These are phyloP conservation scores for Ceratocystiopsis sp. DNA, from an alignment of 2,329 filamentous ascomycete genomes.

Conservation along the genomic window DNA sequence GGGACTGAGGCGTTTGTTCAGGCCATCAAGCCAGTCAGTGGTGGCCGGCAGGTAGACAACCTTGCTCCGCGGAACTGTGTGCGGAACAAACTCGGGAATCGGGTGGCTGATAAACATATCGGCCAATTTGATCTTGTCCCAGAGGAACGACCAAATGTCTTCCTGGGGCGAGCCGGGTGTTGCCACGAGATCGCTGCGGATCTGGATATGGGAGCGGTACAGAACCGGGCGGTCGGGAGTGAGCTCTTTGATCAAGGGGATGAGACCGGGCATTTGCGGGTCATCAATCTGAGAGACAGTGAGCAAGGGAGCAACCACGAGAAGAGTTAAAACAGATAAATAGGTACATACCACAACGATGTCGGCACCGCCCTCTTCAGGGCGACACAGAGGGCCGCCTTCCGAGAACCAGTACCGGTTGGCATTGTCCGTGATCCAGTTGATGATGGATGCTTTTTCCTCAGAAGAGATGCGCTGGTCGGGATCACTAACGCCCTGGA, in stretches of 20 bases:
- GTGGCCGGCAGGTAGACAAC: constrained; percentile 65
- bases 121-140: constrained; percentile 50
- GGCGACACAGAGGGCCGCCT: constrained; percentile 47
- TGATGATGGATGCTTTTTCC: constrained; percentile 43
- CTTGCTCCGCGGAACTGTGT: constrained; percentile 43
- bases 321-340: too few species aligned
- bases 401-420: constrained; percentile 55
- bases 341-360: constrained; percentile 42
- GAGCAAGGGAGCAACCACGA: too few species aligned
- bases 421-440: constrained; percentile 61
- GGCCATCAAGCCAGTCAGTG: constrained; percentile 69
- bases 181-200: constrained; percentile 55
- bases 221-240: constrained; percentile 62
- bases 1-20: constrained; percentile 57
- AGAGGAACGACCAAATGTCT: constrained; percentile 61
- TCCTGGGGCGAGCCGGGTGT: constrained; percentile 47
- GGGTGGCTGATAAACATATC: constrained; percentile 76
- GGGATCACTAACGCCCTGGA: constrained; percentile 57
- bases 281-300: constrained; percentile 44
- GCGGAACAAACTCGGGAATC: constrained; percentile 57
- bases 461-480: constrained; percentile 46
- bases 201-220: constrained; percentile 71
- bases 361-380: constrained; percentile 55
- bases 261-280: constrained; percentile 67
- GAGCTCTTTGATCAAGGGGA: constrained; percentile 53